A percentile compares a stretch with the other conserved stretches of the same genome.
phyloP scores from a whole-genome alignment of 768 basidiomycete genomes.

The Nidularia pulvinata region DNA sequence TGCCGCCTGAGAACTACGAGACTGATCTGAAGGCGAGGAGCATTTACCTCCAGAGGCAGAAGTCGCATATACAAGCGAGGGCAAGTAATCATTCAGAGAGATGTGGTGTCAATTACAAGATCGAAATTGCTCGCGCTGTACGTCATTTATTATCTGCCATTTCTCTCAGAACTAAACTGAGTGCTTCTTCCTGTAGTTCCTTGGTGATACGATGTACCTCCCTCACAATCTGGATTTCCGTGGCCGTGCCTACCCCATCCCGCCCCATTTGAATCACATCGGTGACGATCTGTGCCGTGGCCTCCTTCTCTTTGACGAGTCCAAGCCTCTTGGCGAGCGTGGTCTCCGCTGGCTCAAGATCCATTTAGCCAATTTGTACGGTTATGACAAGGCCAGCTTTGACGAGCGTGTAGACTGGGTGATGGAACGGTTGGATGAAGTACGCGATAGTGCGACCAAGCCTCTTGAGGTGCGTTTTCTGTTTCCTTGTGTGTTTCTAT shows the following conservation, averaged over 20 bases:
- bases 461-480: no score
- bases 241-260: constrained; percentile 95
- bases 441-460: constrained; percentile 80
- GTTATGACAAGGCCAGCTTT: constrained; percentile 94
- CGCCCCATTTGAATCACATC: constrained; percentile 93
- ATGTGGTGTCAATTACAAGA: constrained; percentile 94
- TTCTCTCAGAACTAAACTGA: constrained; percentile 4
- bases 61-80: constrained; percentile 53
- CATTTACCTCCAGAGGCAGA: constrained; percentile 55
- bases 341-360: constrained; percentile 96
- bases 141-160: constrained; percentile 20
- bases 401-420: constrained; percentile 88
- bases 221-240: constrained; percentile 98
- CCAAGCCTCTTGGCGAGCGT: constrained; percentile 76
- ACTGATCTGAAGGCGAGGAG: constrained; percentile 55
- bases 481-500: no score
- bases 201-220: constrained; percentile 86
- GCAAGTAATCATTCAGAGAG: constrained; percentile 89
- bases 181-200: constrained; percentile 72
- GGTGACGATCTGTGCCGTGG: constrained; percentile 94
- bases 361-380: constrained; percentile 90
- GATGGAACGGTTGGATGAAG: constrained; percentile 67
- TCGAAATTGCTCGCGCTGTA: constrained; percentile 93
- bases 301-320: constrained; percentile 79
- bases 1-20: constrained; percentile 38